A percentile compares a stretch with the other conserved stretches of the same genome.
These are phyloP conservation scores for Lasiodiplodia gonubiensis DNA, from an alignment of 2,329 filamentous ascomycete species.

Conservation along the genomic window DNA sequence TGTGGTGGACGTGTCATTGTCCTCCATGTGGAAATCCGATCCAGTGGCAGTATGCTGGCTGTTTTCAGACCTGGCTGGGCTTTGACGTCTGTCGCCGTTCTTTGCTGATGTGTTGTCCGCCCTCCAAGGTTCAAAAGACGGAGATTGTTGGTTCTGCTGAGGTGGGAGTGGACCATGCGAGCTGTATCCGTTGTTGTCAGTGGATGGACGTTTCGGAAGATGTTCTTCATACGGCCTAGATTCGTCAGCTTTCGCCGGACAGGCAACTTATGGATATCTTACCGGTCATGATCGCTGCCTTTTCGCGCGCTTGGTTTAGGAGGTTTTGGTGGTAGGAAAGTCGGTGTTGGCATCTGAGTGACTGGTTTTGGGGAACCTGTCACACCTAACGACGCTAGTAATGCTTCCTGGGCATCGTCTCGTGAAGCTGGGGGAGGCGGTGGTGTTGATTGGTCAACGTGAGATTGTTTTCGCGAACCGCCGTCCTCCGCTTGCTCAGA, in stretches of 20 bases:
- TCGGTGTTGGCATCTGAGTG: background rate
- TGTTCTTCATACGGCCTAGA: background rate
- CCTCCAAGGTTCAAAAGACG: conserved; percentile 33
- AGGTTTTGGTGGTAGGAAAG: conserved; percentile 2
- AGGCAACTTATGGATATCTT: background rate
- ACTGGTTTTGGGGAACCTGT: conserved; percentile 45
- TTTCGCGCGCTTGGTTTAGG: background rate
- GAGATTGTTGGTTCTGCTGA: conserved; percentile 33
- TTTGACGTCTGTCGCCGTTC: conserved; percentile 36
- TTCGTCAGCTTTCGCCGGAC: background rate
- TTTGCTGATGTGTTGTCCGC: conserved; percentile 31
- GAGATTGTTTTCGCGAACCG: conserved; percentile 4
- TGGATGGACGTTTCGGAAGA: background rate
- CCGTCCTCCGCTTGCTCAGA: conserved; percentile 31
- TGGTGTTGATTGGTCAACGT: conserved; percentile 3
- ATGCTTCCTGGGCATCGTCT: conserved; percentile 43
- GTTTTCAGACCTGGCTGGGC: conserved; percentile 42
- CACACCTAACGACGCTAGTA: conserved; percentile 45
- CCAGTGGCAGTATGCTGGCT: conserved; percentile 43
- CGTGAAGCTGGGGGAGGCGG: conserved; percentile 8
- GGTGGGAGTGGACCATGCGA: conserved; percentile 32
- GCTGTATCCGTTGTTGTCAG: conserved; percentile 1
- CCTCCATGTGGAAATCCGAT: conserved; percentile 42
- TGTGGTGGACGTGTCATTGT: conserved; percentile 24
- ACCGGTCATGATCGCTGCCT: conserved; percentile 10